phyloP scores from a whole-genome alignment of 495 filamentous ascomycete genomes.

The Penicillium fimorum region DNA sequence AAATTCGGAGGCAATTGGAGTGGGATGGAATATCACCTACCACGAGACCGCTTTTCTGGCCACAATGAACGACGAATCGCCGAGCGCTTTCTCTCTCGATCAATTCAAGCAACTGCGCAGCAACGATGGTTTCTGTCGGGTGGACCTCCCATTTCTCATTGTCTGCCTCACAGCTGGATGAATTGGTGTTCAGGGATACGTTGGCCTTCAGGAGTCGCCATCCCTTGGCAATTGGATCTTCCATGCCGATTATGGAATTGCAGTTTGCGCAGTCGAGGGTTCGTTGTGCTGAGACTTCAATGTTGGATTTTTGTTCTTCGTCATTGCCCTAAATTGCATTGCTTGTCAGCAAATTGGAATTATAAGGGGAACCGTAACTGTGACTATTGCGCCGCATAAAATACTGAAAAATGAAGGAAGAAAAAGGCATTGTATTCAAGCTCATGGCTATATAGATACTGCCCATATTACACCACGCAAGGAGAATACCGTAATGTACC shows the following conservation, averaged over 20 bases:
- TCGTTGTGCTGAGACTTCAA: slow-evolving; percentile 11
- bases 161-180: background rate
- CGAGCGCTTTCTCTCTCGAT: slow-evolving; percentile 49
- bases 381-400: background rate
- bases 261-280: slow-evolving; percentile 44
- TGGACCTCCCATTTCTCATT: slow-evolving; percentile 32
- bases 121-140: slow-evolving; percentile 51
- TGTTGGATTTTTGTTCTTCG: slow-evolving; percentile 13
- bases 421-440: slow-evolving; percentile 3
- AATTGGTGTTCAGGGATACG: slow-evolving; percentile 29
- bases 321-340: slow-evolving; percentile 20
- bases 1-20: background rate
- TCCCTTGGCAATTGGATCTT: slow-evolving; percentile 42
- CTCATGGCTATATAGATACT: slow-evolving; percentile 4
- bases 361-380: background rate
- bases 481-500: slow-evolving; percentile 50
- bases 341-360: slow-evolving; percentile 19
- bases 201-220: slow-evolving; percentile 54
- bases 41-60: slow-evolving; percentile 38
- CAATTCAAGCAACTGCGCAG: slow-evolving; percentile 50
- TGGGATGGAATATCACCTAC: slow-evolving; percentile 26
- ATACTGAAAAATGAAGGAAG: background rate
- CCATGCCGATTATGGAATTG: slow-evolving; percentile 40
- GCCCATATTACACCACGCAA: background rate
- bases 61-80: slow-evolving; percentile 48